These are phyloP conservation scores for Phytophthora europaea DNA, from an alignment of 352 stramenopile genomes.

Conservation along the genomic window DNA sequence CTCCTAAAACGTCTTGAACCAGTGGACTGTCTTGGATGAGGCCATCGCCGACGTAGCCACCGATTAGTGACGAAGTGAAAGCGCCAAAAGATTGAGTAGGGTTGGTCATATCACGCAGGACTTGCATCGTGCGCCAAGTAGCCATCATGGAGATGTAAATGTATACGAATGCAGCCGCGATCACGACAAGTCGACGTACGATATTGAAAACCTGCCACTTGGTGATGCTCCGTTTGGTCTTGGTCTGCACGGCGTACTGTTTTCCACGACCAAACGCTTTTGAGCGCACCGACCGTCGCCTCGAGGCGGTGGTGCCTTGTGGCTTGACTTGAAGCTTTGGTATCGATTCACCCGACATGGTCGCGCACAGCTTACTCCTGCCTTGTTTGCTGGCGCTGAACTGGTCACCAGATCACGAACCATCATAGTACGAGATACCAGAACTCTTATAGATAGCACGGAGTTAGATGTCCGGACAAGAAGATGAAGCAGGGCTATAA, in stretches of 20 bases:
- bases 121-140: background rate
- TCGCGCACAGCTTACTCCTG: background rate
- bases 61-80: background rate
- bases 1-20: background rate
- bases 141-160: background rate
- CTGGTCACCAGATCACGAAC: background rate
- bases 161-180: background rate
- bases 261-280: background rate
- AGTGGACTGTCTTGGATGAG: background rate
- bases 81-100: background rate
- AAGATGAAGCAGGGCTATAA: background rate
- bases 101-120: background rate
- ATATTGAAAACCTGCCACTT: background rate
- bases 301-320: background rate
- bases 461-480: background rate
- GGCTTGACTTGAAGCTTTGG: background rate
- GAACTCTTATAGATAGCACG: no score
- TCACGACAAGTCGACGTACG: background rate
- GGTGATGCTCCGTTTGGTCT: background rate
- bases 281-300: background rate
- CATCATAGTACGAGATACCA: no score
- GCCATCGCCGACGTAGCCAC: background rate
- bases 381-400: background rate
- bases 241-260: background rate
- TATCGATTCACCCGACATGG: background rate